phyloP scores from a whole-genome alignment of 2,329 filamentous ascomycete genomes.

The Stachybotrys echinatus region DNA sequence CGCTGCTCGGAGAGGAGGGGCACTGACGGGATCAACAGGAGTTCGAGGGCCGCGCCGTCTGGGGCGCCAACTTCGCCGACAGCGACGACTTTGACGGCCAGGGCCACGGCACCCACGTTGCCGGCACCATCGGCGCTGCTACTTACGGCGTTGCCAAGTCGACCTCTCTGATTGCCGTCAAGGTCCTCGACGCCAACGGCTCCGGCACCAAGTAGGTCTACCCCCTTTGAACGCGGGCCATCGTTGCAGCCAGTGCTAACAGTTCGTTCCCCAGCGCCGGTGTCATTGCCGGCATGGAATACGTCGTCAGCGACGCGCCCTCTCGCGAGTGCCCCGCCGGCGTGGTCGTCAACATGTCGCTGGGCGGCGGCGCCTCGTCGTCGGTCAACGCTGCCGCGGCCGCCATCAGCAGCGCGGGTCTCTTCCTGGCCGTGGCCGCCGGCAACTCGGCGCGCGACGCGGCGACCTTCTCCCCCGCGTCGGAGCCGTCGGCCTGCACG shows the following conservation, averaged over 20 bases:
- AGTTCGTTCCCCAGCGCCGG: conserved; percentile 22
- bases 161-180: conserved; percentile 35
- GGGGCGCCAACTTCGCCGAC: conserved; percentile 19
- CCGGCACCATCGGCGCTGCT: conserved; percentile 26
- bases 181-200: conserved; percentile 35
- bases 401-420: conserved; percentile 36
- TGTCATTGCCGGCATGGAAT: conserved; percentile 42
- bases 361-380: conserved; percentile 41
- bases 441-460: conserved; percentile 45
- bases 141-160: conserved; percentile 37
- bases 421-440: conserved; percentile 52
- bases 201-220: conserved; percentile 18
- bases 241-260: neutral
- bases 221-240: neutral
- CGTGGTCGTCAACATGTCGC: conserved; percentile 51
- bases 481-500: conserved; percentile 42
- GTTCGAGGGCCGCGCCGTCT: conserved; percentile 28
- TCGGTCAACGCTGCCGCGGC: conserved; percentile 47
- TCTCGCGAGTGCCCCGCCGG: conserved; percentile 34
- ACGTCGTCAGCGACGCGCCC: conserved; percentile 29
- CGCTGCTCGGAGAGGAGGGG: no score
- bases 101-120: conserved; percentile 37
- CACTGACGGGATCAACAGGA: conserved; percentile 10
- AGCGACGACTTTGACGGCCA: conserved; percentile 21
- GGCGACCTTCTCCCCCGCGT: conserved; percentile 39